Percentiles rank a stretch among this genome's conserved stretches.
These are phyloP conservation scores for Batkoa obscura DNA, from an alignment of 371 early-diverging fungal genomes.

Conservation along the genomic window DNA sequence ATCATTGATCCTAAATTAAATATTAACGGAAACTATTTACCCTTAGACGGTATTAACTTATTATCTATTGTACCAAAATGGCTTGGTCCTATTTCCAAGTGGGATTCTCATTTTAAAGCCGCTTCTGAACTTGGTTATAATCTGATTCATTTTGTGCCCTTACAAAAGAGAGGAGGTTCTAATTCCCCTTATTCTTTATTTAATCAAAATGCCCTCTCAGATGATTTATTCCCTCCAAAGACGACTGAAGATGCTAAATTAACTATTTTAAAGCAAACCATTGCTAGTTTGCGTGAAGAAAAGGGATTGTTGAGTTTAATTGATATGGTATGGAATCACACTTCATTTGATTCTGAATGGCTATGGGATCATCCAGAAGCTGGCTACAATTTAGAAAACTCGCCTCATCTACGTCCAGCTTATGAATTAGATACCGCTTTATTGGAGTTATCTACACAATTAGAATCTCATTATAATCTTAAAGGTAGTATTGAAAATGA, in stretches of 20 bases:
- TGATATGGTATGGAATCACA: constrained; percentile 97
- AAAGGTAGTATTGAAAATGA: constrained; percentile 26
- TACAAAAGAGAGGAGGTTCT: constrained; percentile 72
- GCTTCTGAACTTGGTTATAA: constrained; percentile 70
- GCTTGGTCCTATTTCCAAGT: constrained; percentile 66
- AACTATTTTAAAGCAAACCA: constrained; percentile 23
- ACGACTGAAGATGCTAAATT: constrained; percentile 33
- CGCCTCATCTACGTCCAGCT: constrained; percentile 84
- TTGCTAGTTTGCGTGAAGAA: constrained; percentile 32
- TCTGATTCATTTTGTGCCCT: constrained; percentile 91
- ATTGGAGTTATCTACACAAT: constrained; percentile 20
- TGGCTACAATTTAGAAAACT: constrained; percentile 83
- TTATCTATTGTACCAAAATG: constrained; percentile 85
- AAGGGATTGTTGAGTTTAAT: constrained; percentile 60
- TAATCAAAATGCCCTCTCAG: constrained; percentile 71
- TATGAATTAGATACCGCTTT: constrained; percentile 73
- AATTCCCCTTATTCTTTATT: constrained; percentile 91
- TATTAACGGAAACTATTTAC: constrained; percentile 17
- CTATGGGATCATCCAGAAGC: constrained; percentile 88
- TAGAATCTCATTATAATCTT: constrained; percentile 13
- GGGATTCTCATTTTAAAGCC: constrained; percentile 50
- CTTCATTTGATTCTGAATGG: constrained; percentile 75
- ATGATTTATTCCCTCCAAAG: constrained; percentile 48
- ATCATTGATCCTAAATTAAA: constrained; percentile 70
- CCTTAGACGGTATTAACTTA: constrained; percentile 67